Conservation (phyloP, 176 grass and related monocot species). For the Avena eriantha region DNA sequence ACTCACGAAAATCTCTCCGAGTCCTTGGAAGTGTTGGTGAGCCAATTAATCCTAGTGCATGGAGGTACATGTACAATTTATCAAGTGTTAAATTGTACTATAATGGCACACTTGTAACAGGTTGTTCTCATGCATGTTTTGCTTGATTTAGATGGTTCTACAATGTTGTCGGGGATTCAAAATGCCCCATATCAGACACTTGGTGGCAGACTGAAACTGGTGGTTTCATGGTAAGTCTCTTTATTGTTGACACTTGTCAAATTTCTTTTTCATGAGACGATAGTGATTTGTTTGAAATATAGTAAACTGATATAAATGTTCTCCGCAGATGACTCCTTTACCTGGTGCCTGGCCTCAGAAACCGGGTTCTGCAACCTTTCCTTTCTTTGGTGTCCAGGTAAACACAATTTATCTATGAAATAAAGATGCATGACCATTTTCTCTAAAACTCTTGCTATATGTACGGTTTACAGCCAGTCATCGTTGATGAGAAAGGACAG, state of each 20-base stretch:
- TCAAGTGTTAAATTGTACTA: slow-evolving; percentile 22
- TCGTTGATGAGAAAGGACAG: slow-evolving; percentile 91
- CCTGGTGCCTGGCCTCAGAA: slow-evolving; percentile 87
- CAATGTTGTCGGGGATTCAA: slow-evolving; percentile 86
- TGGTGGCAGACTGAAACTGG: slow-evolving; percentile 99
- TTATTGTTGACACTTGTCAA: slow-evolving; percentile 17
- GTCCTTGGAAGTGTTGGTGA: slow-evolving; percentile 93
- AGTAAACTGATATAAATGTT: slow-evolving; percentile 37
- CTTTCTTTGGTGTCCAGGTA: slow-evolving; percentile 95
- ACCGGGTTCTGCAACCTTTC: slow-evolving; percentile 83
- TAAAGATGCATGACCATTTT: background rate
- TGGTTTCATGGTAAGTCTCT: slow-evolving; percentile 82
- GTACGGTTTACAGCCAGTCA: slow-evolving; percentile 52
- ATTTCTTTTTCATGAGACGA: slow-evolving; percentile 11
- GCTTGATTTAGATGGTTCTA: slow-evolving; percentile 85
- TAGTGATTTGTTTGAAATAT: background rate
- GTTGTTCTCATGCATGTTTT: slow-evolving; percentile 36
- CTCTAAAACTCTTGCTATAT: background rate
- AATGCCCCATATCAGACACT: slow-evolving; percentile 92
- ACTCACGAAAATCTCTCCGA: slow-evolving; percentile 89
- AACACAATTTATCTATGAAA: slow-evolving; percentile 30
- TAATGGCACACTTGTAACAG: slow-evolving; percentile 41
- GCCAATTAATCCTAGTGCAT: slow-evolving; percentile 98
- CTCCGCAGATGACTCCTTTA: slow-evolving; percentile 73
- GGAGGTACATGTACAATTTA: slow-evolving; percentile 67